Base-by-base conservation (phyloP, 768 basidiomycete species). In the Gyrodon lividus region DNA sequence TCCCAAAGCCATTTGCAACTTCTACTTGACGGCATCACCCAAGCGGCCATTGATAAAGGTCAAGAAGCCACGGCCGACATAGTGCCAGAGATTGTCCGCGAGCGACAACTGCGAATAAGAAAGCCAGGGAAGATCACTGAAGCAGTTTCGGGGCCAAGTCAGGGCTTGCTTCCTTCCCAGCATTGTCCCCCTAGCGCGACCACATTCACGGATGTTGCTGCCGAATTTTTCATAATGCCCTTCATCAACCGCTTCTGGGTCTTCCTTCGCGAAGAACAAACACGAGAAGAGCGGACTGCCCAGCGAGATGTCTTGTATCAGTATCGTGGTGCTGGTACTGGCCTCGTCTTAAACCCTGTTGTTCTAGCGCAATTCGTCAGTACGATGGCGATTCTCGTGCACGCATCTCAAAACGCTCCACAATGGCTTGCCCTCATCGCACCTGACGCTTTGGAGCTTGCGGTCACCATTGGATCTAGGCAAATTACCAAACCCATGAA, bases 201-300 rank as follows among this genome's bases (percentile, higher is more conserved):
- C 26, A 73, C 78, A 2, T 89, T 87, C 62, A 82, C 81, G 17
- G 77, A 81, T 46, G 72, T 98, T 23, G 92, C 93, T 0, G 89
- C 89, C 0, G 92, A 94, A 63, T 85, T 72, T 69, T 98, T 98
- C 72, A 80, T 97, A 45, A 81, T 86, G 52, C 97, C 97, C 0
- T 74, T 98, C 46, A 80, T 98, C 70, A 88, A 94, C 59, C 82
- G 86, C n/a, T 97, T 98, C 70, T 99, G 94, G 94, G 64, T 78
- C n/a, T 92, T 95, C 71, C 80, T 97, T 40, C 82, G 89, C 6
- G 92, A 96, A 59, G 86, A 90, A 61, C 84, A 89, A 59, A 76
- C 80, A 2, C 78, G 91, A 33, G 89, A 92, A 61, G 79, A 82
- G 46, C 79, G 89, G 37, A 86, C 86, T 2, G 75, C 79, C 2